Evolutionary conservation across 768 basidiomycete genomes (phyloP), one percentile per base, ranked within the genome.

Genomic region (Lactarius deliciosus): DNA sequence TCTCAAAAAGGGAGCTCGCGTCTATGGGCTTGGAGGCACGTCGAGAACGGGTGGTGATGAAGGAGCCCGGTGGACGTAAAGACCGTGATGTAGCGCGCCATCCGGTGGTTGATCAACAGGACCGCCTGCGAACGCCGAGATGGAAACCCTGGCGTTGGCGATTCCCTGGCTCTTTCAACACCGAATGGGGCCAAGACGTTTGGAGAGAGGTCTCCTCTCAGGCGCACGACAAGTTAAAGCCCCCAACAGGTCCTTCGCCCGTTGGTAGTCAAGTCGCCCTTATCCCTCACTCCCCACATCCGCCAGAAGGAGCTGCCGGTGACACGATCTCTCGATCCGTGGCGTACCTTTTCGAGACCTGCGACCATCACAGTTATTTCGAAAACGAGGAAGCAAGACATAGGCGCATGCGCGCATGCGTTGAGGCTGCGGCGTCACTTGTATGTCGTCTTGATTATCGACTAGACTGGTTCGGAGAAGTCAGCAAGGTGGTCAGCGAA

Each of bases 81-180:
- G 34, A 34, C 9, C 34, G 34, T 34, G 34, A 34, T 1, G 34
- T 34, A 5, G n/a, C 34, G 34, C 34, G 34, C 34, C 34, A 34
- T 34, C 34, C 34, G 6, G 6, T 34, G 34, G 34, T 34, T 34
- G 34, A 34, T 34, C 7, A 1, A 34, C 0, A 34, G 34, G 34
- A 9, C 34, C 7, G 9, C 34, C 34, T 1, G 34, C 34, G 9
- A 34, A 34, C 16, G 15, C 30, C 30, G 30, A 30, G 30, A 30
- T 30, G 30, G 30, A 30, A 30, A 30, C 30, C 30, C 3, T 30
- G 30, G 30, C 30, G 30, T 30, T 30, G 30, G 30, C 30, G 5
- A 30, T 30, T 30, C 56, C 56, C 56, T 32, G 56, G 56, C 8
- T 28, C 56, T 57, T 57, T 57, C 32, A 57, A 57, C 11, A 57